Base-by-base conservation (phyloP, 2,329 filamentous ascomycete species). In the Beauveria pseudobassiana region DNA sequence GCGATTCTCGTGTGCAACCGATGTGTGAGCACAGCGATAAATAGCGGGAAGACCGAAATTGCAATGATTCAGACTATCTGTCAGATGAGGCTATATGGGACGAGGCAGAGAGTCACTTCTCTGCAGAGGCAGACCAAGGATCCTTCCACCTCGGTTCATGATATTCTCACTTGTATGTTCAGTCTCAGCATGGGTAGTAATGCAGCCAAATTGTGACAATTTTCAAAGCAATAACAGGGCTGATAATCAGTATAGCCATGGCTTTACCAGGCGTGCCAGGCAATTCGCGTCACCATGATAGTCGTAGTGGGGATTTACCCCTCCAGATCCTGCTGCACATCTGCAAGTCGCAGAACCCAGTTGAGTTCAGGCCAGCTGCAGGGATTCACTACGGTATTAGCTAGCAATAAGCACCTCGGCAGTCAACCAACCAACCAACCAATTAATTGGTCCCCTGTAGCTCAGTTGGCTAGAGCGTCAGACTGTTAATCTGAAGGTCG, bases 401-500 rank as follows among this genome's bases (percentile, higher is more conserved):
- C 1, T 14, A 16, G 7, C 9, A 52, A 59, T 59, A 59, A 50
- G 57, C 6, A 1, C 16, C 1, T 9, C 1, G 26, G 26, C 40
- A 40, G n/a, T 24, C 30, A 34, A 34, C 30, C 30, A 4, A 12
- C 30, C 30, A 34, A 14, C 12, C 12, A 34, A 34, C 30, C 18
- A 10, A 59, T 8, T 14, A 22, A 40, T 43, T 48, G 59, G 59
- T 61, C 60, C 60, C 53, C 60, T 56, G 60, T 62, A 57, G 60
- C 60, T 62, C 53, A 62, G 53, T 57, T 62, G 60, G 60, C 51
- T 57, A 62, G 60, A 62, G 60, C 60, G 60, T 62, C 46, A 56
- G 53, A 57, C 53, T 62, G 53, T 57, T 62, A 67, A 69, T 69
- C 67, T 67, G 65, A 67, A 69, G 67, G 69, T 69, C 67, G 66